Base-by-base conservation (phyloP, 2,329 filamentous ascomycete species). In the Phialophora chinensis region DNA sequence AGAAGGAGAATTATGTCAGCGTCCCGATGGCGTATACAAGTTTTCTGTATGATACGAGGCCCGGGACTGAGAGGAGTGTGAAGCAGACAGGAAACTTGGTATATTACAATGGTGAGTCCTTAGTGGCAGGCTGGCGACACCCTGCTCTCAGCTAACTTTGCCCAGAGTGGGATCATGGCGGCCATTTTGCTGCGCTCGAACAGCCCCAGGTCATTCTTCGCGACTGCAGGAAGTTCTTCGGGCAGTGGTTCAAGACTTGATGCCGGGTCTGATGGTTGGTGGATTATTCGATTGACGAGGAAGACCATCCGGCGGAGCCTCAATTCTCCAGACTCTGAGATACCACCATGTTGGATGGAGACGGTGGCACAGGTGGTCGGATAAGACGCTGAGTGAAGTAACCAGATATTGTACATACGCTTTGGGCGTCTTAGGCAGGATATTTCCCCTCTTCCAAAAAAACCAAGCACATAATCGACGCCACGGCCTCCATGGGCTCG, bases 11-110 rank as follows among this genome's bases (percentile, higher is more conserved):
- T 31, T 50, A 64, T 14, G 63, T 72, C 27, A 33, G 76, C 17
- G 82, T 82, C 71, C 80, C 81, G 12, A 69, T 76, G 12, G 81
- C 80, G 0, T 82, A 80, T 68, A 79, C 76, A 0, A 79, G 77
- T 66, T 83, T 82, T 66, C 79, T 80, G 17, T 77, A 74, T 38
- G 81, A 83, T 66, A 63, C 83, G 1, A 63, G 75, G 5, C 78
- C 78, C 0, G 75, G 75, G 14, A 76, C 81, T 29, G 77, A 75
- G 66, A 73, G 73, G 62, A 78, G 76, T 72, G 71, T 79, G 8
- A 76, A 75, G 50, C 76, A 75, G 63, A 75, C 76, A 2, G 77
- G 73, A 0, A 76, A 81, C 49, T 63, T 83, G 23, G 78, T 81
- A 3, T 74, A 71, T 12, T 80, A 77, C 25, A 73, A 62, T 33